These are phyloP conservation scores for Lactifluus hygrophoroides DNA, from an alignment of 768 basidiomycete genomes.

Conservation along the genomic window DNA sequence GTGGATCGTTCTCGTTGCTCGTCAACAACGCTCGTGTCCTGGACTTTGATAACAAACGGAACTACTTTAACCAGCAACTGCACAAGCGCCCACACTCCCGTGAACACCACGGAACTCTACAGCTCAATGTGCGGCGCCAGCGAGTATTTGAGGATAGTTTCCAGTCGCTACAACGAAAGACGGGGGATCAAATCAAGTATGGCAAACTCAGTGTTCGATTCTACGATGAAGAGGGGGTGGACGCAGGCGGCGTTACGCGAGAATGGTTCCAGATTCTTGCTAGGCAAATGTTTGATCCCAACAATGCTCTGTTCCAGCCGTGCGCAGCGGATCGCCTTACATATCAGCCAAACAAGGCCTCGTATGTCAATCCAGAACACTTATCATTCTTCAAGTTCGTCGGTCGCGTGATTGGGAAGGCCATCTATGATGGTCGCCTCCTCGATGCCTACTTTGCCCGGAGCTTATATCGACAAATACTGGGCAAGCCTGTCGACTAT, in stretches of 20 bases:
- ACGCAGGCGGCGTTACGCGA: constrained; percentile 95
- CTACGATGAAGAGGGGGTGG: constrained; percentile 95
- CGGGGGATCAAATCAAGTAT: constrained; percentile 94
- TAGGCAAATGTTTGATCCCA: constrained; percentile 97
- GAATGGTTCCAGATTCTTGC: constrained; percentile 99
- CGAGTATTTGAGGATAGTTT: constrained; percentile 98
- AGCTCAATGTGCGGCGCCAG: constrained; percentile 80
- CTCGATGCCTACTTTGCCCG: constrained; percentile 98
- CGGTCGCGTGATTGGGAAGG: constrained; percentile 94
- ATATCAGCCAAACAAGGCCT: constrained; percentile 93
- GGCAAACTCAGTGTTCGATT: constrained; percentile 96
- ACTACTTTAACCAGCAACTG: constrained; percentile 88
- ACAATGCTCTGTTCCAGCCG: constrained; percentile 96
- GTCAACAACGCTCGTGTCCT: constrained; percentile 94
- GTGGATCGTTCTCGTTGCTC: constrained; percentile 93
- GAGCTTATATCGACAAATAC: constrained; percentile 89
- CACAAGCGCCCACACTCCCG: constrained; percentile 73
- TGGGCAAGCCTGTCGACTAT: constrained; percentile 92
- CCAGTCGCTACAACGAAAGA: constrained; percentile 80
- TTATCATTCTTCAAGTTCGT: constrained; percentile 98
- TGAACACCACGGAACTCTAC: constrained; percentile 76
- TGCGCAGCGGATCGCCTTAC: constrained; percentile 92
- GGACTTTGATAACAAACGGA: constrained; percentile 99
- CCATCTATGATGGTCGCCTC: constrained; percentile 91
- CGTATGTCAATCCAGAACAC: constrained; percentile 92